Evolutionary conservation across 2,329 filamentous ascomycete genomes (phyloP).

Genomic region (Bretziella fagacearum): DNA sequence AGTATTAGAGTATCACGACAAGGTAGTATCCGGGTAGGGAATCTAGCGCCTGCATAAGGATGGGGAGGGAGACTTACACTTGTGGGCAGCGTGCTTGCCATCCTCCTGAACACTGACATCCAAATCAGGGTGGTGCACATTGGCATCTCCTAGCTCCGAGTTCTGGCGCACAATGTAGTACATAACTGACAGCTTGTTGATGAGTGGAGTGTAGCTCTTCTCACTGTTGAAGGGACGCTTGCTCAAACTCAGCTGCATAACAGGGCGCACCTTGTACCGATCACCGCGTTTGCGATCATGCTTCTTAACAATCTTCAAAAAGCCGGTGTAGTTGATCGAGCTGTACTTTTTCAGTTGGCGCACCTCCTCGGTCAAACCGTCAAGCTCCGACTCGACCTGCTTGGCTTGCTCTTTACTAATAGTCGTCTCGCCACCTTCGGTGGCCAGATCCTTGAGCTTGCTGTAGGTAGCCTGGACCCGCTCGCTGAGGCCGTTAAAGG

Average conservation of each 20-base stretch:
- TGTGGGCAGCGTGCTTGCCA: conserved; percentile 56
- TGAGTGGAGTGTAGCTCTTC: conserved; percentile 66
- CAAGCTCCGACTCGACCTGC: conserved; percentile 62
- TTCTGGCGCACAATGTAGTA: conserved; percentile 87
- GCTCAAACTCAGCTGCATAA: conserved; percentile 81
- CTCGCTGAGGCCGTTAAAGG: conserved; percentile 41
- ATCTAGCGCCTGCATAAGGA: background rate
- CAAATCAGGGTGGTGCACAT: conserved; percentile 19
- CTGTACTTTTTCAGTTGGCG: conserved; percentile 91
- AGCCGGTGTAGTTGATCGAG: conserved; percentile 91
- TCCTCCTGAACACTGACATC: conserved; percentile 33
- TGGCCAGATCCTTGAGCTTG: conserved; percentile 66
- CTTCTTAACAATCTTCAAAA: conserved; percentile 97
- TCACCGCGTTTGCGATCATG: conserved; percentile 85
- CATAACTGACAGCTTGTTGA: conserved; percentile 85
- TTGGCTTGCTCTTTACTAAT: conserved; percentile 39
- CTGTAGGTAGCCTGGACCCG: conserved; percentile 41
- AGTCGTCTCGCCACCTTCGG: conserved; percentile 35
- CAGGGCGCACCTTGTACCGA: conserved; percentile 72
- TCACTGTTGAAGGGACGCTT: conserved; percentile 89
- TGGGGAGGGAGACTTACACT: conserved; percentile 41
- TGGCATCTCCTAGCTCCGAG: conserved; percentile 40
- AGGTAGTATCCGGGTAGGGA: background rate
- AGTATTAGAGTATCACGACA: conserved; percentile 19
- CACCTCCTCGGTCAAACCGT: conserved; percentile 75